Evolutionary conservation across 1,284 basidiomycete genomes (phyloP).

Genomic region (Pisolithus thermaeus): DNA sequence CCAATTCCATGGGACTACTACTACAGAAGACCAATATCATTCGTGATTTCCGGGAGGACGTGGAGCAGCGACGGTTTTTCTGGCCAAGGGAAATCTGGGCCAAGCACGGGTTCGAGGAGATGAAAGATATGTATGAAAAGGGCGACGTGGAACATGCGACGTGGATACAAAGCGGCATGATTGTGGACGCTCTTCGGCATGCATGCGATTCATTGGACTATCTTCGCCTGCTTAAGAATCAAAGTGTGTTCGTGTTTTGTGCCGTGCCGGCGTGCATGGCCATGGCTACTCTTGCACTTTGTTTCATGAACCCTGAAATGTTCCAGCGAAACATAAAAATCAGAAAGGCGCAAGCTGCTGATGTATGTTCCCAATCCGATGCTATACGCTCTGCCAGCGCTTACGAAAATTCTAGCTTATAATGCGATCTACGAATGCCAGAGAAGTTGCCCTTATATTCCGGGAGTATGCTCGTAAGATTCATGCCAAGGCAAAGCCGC

Average conservation of each 20-base stretch:
- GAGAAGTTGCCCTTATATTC: conserved; percentile 91
- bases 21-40: conserved; percentile 99
- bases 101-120: conserved; percentile 65
- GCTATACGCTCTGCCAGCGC: neutral
- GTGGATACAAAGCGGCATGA: conserved; percentile 84
- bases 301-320: conserved; percentile 93
- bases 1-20: conserved; percentile 95
- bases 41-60: conserved; percentile 92
- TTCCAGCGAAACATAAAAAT: conserved; percentile 94
- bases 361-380: conserved; percentile 40
- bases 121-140: conserved; percentile 54
- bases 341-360: conserved; percentile 84
- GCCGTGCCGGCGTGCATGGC: conserved; percentile 97
- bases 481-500: conserved; percentile 71
- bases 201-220: conserved; percentile 88
- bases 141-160: conserved; percentile 59
- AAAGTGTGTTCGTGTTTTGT: conserved; percentile 94
- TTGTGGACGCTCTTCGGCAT: conserved; percentile 86
- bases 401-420: conserved; percentile 58
- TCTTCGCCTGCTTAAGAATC: conserved; percentile 81
- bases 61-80: conserved; percentile 82
- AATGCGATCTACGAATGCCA: conserved; percentile 84
- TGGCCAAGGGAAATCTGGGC: conserved; percentile 97
- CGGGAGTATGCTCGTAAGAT: conserved; percentile 78
- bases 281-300: conserved; percentile 86